Evolutionary conservation across 2,329 filamentous ascomycete genomes (phyloP).

Genomic region (Shiraia bambusicola): DNA sequence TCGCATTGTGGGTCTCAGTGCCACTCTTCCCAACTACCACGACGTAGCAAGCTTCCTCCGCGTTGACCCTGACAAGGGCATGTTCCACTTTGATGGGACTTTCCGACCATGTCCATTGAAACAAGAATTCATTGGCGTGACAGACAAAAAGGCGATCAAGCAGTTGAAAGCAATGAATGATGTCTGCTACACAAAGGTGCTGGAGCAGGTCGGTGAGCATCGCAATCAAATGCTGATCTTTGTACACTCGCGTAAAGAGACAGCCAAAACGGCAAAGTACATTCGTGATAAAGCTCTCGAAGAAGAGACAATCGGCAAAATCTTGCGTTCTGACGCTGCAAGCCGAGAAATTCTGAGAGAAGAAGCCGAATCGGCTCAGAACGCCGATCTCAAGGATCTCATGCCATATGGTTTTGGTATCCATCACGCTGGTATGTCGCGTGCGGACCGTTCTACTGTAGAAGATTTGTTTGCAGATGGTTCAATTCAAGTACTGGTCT

Average conservation of each 20-base stretch:
- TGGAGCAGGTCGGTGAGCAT: constrained; percentile 91
- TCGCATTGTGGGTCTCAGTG: constrained; percentile 86
- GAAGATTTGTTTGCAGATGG: constrained; percentile 93
- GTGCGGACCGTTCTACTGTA: constrained; percentile 91
- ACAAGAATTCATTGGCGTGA: constrained; percentile 96
- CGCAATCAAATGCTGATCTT: constrained; percentile 99
- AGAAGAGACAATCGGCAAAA: constrained; percentile 93
- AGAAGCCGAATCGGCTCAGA: constrained; percentile 78
- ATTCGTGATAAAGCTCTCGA: constrained; percentile 97
- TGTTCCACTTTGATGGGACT: constrained; percentile 96
- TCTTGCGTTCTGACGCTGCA: constrained; percentile 87
- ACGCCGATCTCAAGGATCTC: constrained; percentile 88
- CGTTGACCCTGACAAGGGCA: constrained; percentile 78
- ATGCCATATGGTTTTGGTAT: constrained; percentile 97
- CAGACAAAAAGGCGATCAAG: constrained; percentile 97
- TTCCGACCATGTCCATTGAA: constrained; percentile 91
- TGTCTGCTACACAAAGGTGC: constrained; percentile 94
- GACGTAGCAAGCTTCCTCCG: constrained; percentile 95
- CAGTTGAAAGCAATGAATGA: constrained; percentile 99
- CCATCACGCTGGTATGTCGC: constrained; percentile 95
- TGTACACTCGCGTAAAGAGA: constrained; percentile 97
- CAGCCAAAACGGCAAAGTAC: constrained; percentile 93
- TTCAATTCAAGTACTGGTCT: constrained; percentile 91
- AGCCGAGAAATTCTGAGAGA: constrained; percentile 85
- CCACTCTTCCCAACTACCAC: constrained; percentile 92